phyloP scores from a whole-genome alignment of 257 asterid species.

The Solanum verrucosum region DNA sequence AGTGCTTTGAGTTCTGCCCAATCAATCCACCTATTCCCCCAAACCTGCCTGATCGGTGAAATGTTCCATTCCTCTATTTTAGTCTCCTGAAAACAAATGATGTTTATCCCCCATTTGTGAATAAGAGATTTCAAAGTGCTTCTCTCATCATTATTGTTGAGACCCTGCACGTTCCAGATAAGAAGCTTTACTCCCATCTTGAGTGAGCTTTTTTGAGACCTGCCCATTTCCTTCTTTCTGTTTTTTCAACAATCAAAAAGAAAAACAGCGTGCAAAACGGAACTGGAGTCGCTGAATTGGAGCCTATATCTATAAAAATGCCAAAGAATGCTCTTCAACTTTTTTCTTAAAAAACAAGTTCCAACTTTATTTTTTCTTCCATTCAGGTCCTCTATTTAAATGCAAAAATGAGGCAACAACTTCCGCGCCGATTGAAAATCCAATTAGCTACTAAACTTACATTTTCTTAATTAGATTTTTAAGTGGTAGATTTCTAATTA shows the following conservation, averaged over 20 bases:
- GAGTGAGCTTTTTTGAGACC: neutral
- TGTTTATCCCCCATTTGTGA: neutral
- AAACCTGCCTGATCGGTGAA: neutral
- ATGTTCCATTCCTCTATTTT: neutral
- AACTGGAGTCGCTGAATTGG: neutral
- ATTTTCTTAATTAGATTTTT: too few relatives aligned
- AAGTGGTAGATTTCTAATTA: neutral
- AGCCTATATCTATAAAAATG: neutral
- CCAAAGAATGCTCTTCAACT: neutral
- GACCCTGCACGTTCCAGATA: neutral
- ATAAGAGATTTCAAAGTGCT: neutral
- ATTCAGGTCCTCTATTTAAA: neutral
- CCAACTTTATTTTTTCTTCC: neutral
- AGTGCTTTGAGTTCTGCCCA: neutral
- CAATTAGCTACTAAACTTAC: neutral
- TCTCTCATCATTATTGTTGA: neutral
- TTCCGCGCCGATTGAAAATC: neutral
- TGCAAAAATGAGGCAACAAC: neutral
- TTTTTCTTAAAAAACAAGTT: neutral
- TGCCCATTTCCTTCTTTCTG: neutral
- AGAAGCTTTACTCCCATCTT: neutral
- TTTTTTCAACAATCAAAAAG: neutral
- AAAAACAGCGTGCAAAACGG: neutral
- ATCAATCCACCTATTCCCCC: neutral
- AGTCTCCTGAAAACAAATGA: neutral